These are phyloP conservation scores for Apiospora marii DNA, from an alignment of 2,329 filamentous ascomycete genomes.

Conservation along the genomic window DNA sequence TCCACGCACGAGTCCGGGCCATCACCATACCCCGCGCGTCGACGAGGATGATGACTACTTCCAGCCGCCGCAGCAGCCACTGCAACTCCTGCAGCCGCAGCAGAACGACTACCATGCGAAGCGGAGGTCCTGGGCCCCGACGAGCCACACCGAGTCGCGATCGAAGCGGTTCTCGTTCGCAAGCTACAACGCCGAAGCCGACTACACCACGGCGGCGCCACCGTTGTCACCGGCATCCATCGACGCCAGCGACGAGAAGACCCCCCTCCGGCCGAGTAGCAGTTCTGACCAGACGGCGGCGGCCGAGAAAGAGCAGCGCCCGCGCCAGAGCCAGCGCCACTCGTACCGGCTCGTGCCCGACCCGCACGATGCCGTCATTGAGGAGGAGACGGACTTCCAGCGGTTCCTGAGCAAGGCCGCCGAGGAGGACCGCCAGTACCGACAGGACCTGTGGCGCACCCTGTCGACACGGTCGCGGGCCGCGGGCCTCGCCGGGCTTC, in stretches of 20 bases:
- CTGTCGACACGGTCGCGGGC: conserved; percentile 17
- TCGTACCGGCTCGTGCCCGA: conserved; percentile 24
- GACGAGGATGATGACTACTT: background rate
- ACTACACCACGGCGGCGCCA: background rate
- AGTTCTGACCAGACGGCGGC: no score
- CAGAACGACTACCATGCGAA: background rate
- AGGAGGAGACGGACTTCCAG: conserved; percentile 26
- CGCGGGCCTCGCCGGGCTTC: background rate
- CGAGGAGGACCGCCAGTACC: conserved; percentile 25
- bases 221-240: background rate
- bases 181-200: background rate
- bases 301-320: background rate
- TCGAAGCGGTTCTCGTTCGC: conserved; percentile 9
- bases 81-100: background rate
- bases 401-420: conserved; percentile 24
- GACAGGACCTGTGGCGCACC: conserved; percentile 22
- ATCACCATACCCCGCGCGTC: background rate
- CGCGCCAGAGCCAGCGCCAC: conserved; percentile 20
- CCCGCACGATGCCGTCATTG: conserved; percentile 15
- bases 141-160: background rate
- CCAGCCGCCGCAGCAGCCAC: background rate
- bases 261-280: background rate
- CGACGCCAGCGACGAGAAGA: background rate
- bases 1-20: background rate
- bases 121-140: background rate